Conservation (phyloP, 2,329 filamentous ascomycete species). For the Penicillium olsonii region DNA sequence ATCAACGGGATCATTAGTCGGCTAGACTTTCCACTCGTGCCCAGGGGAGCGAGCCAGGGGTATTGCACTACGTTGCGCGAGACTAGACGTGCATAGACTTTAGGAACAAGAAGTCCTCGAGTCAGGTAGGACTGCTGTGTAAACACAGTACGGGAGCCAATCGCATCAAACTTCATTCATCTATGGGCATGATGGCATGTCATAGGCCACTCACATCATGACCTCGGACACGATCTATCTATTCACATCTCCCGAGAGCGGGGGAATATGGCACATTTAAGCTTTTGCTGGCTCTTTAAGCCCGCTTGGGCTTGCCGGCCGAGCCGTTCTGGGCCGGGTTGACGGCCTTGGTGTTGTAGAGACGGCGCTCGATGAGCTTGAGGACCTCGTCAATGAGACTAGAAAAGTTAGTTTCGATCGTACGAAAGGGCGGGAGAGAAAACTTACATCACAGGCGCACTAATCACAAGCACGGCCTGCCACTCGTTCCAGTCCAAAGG, state of each 20-base stretch:
- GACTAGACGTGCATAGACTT: background rate
- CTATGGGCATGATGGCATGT: slow-evolving; percentile 10
- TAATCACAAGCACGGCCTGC: slow-evolving; percentile 86
- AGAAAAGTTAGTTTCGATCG: background rate
- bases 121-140: background rate
- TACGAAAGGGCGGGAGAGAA: background rate
- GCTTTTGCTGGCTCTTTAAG: slow-evolving; percentile 22
- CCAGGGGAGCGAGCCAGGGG: background rate
- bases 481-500: slow-evolving; percentile 85
- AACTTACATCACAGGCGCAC: slow-evolving; percentile 87
- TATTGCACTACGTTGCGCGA: background rate
- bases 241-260: background rate
- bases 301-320: slow-evolving; percentile 38
- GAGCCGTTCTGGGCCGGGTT: slow-evolving; percentile 31
- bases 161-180: slow-evolving; percentile 7
- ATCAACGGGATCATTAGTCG: background rate
- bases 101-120: background rate
- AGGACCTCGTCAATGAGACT: slow-evolving; percentile 81
- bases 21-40: background rate
- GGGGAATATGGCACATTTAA: slow-evolving; percentile 1
- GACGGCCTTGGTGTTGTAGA: slow-evolving; percentile 49
- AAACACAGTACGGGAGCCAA: background rate
- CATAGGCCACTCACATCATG: background rate
- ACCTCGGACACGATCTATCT: slow-evolving; percentile 6
- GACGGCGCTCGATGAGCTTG: slow-evolving; percentile 72